Base-by-base conservation (phyloP, 2,329 filamentous ascomycete species). In the Neopestalotiopsis clavispora region DNA sequence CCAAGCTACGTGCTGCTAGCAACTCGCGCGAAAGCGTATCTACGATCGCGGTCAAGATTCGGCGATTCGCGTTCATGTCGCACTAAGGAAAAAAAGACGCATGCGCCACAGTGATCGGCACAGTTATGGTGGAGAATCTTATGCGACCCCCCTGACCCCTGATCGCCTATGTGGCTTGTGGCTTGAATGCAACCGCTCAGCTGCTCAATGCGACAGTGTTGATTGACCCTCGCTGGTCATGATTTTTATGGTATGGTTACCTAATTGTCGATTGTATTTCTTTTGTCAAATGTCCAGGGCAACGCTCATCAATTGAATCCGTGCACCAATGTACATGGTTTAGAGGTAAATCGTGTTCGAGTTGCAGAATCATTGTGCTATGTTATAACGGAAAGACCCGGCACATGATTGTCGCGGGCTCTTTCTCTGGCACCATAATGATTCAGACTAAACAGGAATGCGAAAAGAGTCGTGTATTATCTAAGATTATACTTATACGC, bases 11-110 rank as follows among this genome's bases (percentile, higher is more conserved):
- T 20, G 17, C 45, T 34, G 23, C 23, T 56, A 23, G 57, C 3
- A 28, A 28, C 28, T 34, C 34, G 57, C 30, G 12, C 10, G 23
- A 17, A 59, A 30, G 57, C 57, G 57, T 23, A 59, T 59, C 10
- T 59, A 34, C 57, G 57, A 34, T 59, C 23, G 57, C 57, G 57
- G 57, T 59, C 23, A 59, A 30, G 57, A 30, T 23, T 59, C 57
- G 57, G 57, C 30, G 57, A 34, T 59, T 59, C 57, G 57, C 57
- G 57, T 59, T 59, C 57, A n/a, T 9, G 20, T 34, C 20, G 49
- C 20, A n/a, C 49, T 56, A 56, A 23, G 17, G 3, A 28, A 56
- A 59, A 30, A 30, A 30, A 30, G 28, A 17, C 23, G 57, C 30
- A 34, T 12, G 57, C 30, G 30, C 57, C 57, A 59, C 57, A 34